Evolutionary conservation across 2,329 filamentous ascomycete species (phyloP).

Genomic region (Berkeleyomyces basicola): DNA sequence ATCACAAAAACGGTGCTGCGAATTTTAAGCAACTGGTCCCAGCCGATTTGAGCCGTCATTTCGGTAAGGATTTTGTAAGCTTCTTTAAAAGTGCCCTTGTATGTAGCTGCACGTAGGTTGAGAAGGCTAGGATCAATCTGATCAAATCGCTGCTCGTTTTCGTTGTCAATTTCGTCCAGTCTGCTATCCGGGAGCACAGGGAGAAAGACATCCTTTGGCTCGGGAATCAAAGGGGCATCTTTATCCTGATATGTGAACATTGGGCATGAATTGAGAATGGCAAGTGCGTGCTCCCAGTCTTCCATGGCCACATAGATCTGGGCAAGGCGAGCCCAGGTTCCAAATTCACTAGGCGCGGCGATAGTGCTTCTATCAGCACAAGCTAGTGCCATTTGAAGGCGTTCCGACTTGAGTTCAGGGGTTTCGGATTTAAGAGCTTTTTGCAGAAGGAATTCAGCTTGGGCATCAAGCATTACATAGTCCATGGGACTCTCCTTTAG

Average conservation of each 20-base stretch:
- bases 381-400: constrained; percentile 72
- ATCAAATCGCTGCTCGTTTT: constrained; percentile 67
- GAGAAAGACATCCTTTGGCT: constrained; percentile 72
- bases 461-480: constrained; percentile 87
- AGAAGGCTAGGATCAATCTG: constrained; percentile 75
- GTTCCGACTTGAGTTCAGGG: constrained; percentile 41
- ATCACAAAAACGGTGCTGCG: constrained; percentile 97
- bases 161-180: constrained; percentile 91
- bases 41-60: constrained; percentile 91
- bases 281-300: constrained; percentile 88
- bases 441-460: constrained; percentile 77
- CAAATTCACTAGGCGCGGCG: constrained; percentile 90
- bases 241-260: constrained; percentile 99
- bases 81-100: constrained; percentile 90
- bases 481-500: constrained; percentile 92
- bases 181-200: constrained; percentile 78
- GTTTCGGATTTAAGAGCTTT: constrained; percentile 49
- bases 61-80: constrained; percentile 89
- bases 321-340: constrained; percentile 84
- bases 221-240: constrained; percentile 85
- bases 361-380: constrained; percentile 91
- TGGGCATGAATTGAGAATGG: constrained; percentile 92
- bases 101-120: constrained; percentile 71
- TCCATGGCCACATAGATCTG: constrained; percentile 90
- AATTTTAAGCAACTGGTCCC: constrained; percentile 90